These are phyloP conservation scores for Lachancea sp. DNA, from an alignment of 805 yeast genomes.

Conservation along the genomic window DNA sequence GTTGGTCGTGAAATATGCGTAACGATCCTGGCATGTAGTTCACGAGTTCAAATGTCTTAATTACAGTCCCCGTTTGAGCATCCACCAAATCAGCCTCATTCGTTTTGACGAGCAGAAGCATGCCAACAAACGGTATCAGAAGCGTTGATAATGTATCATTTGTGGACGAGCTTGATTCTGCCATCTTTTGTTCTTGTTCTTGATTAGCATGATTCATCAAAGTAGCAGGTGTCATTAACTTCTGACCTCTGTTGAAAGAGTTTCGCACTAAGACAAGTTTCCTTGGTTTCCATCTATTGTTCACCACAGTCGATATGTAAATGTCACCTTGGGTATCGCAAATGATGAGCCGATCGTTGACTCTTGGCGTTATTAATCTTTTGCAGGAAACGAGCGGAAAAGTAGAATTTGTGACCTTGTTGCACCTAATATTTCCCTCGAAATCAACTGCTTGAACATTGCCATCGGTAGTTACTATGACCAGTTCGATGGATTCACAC, in stretches of 20 bases:
- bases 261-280: conserved; percentile 43
- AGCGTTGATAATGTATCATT: conserved; percentile 36
- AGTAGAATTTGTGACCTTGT: conserved; percentile 27
- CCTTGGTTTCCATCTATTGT: conserved; percentile 58
- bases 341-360: conserved; percentile 64
- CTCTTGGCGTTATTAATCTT: conserved; percentile 61
- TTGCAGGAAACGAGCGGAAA: conserved; percentile 43
- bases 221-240: conserved; percentile 36
- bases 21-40: conserved; percentile 55
- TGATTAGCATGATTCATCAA: conserved; percentile 16
- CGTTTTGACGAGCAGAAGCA: conserved; percentile 56
- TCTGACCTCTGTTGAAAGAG: conserved; percentile 39
- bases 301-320: conserved; percentile 56
- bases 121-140: conserved; percentile 64
- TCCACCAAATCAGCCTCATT: conserved; percentile 62
- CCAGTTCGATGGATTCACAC: conserved; percentile 36
- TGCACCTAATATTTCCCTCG: conserved; percentile 36
- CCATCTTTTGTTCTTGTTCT: not conserved
- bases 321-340: conserved; percentile 44
- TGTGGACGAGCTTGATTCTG: not conserved
- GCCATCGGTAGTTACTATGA: conserved; percentile 49
- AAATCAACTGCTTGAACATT: conserved; percentile 36
- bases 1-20: conserved; percentile 72
- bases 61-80: conserved; percentile 67
- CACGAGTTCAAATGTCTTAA: conserved; percentile 56